Evolutionary conservation across 345 rosid genomes (phyloP), one percentile per base, ranked within the genome.

Genomic region (Camelina hispida): DNA sequence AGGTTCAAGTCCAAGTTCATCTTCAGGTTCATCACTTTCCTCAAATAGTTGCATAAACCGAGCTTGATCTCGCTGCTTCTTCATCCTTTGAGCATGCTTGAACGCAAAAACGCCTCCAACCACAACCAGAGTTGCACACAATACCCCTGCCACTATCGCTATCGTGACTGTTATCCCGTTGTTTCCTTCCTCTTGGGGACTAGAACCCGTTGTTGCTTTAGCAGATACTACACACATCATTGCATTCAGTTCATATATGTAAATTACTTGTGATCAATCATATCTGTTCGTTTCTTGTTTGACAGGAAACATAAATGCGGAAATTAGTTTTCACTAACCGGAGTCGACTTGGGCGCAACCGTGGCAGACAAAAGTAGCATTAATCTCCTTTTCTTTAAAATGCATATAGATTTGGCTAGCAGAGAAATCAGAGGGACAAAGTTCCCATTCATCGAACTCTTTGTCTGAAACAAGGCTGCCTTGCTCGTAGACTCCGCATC

Each of bases 21-120:
- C 98, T 85, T 95, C 98, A 62, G 86, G 78, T 32, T 90, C 94
- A 79, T 95, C 99, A 13, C 85, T 88, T 35, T 95, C 97, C 72
- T 95, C 99, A 77, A 95, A 95, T 22, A 95, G 82, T 77, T 89
- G 86, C 66, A 91, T 69, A 75, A 95, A 95, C 70, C 91, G 82
- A 77, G 99, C 98, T 83, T 92, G 98, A 72, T 90, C 96, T 76
- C 91, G 86, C 70, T 87, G 84, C 80, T 89, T 85, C 87, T 81
- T 92, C 88, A 75, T 89, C 84, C 82, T 88, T 78, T 85, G 86
- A 76, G 96, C 87, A 72, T 80, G 79, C 76, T 70, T 89, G 68
- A 80, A 81, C 15, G 77, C 79, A 23, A 52, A 83, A 37, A 85
- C 58, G 13, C 81, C 44, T 18, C 81, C 93, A 35, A 89, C 7